These are phyloP conservation scores for Clohesyomyces aquaticus DNA, from an alignment of 495 filamentous ascomycete genomes.

Conservation along the genomic window DNA sequence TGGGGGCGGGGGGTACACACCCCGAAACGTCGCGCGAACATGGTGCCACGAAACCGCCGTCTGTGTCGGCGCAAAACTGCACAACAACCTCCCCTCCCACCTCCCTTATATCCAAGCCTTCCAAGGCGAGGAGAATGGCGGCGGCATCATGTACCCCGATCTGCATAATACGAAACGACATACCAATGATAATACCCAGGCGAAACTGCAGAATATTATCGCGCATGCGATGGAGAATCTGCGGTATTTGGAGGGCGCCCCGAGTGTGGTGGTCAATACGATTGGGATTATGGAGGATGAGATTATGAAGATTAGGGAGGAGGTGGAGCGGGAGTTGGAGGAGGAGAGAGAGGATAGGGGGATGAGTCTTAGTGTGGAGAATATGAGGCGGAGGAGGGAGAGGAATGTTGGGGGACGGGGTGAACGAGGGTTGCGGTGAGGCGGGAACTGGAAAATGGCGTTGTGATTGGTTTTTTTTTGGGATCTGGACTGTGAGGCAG, in stretches of 20 bases:
- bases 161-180: constrained; percentile 64
- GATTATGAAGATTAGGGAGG: constrained; percentile 64
- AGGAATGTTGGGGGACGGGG: constrained; percentile 47
- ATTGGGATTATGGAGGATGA: constrained; percentile 77
- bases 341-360: constrained; percentile 68
- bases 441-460: no score
- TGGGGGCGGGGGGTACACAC: constrained; percentile 96
- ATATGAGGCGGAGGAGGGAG: constrained; percentile 49
- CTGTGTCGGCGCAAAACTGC: constrained; percentile 65
- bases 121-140: constrained; percentile 50
- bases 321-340: constrained; percentile 76
- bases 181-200: constrained; percentile 77
- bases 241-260: constrained; percentile 79
- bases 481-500: no score
- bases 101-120: constrained; percentile 49
- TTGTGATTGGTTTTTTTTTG: no score
- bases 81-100: constrained; percentile 45
- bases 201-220: constrained; percentile 75
- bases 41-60: constrained; percentile 97
- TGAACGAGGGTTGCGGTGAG: constrained; percentile 30
- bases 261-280: constrained; percentile 79
- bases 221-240: constrained; percentile 80
- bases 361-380: constrained; percentile 50
- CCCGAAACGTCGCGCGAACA: constrained; percentile 90
- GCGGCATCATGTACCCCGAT: constrained; percentile 68